Base-by-base conservation (phyloP, 2,329 filamentous ascomycete genomes). In the Alternaria rosae region DNA sequence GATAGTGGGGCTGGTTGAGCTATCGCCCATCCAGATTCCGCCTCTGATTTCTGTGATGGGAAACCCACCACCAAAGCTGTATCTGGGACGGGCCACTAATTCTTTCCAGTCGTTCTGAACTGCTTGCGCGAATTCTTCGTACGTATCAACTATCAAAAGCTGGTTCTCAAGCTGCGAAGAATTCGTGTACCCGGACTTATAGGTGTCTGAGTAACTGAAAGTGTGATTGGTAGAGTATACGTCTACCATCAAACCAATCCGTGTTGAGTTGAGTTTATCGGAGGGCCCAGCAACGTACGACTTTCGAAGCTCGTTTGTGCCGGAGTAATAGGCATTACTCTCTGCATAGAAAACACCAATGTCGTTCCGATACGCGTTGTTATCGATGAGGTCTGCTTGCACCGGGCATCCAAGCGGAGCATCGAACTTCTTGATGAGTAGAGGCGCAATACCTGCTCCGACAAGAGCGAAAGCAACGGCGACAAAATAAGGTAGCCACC, bases 391-490 rank as follows among this genome's bases (percentile, higher is more conserved):
- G 43, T 72, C 62, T n/a, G 70, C 57, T 67, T 70, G 48, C 52
- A 64, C 21, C 32, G 70, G 53, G 73, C 81, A 76, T 25, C 83
- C 21, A 78, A 81, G 6, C 80, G 83, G 5, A 82, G 80, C 82
- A 3, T 76, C 70, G 68, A 88, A 87, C 54, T 81, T 80, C 45
- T 85, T 84, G 15, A 97, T 82, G 68, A 93, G 92, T 2, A 94
- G 82, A 9, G 89, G 91, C 0, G 92, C 91, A 20, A 97, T 80
- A 0, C 89, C 92, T 13, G 92, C 91, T 1, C 92, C 91, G 59
- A 92, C 83, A 54, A 97, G 86, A 0, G 93, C 93, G 13, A 97
- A 87, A 1, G 91, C 68, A 41, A 97, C 85, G 0, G 92, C 92
- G 2, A 89, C 87, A 9, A 89, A 74, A 58, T 93, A 93, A 0